Evolutionary conservation across 2,329 filamentous ascomycete species (phyloP).

Genomic region (Leptographium procerum): DNA sequence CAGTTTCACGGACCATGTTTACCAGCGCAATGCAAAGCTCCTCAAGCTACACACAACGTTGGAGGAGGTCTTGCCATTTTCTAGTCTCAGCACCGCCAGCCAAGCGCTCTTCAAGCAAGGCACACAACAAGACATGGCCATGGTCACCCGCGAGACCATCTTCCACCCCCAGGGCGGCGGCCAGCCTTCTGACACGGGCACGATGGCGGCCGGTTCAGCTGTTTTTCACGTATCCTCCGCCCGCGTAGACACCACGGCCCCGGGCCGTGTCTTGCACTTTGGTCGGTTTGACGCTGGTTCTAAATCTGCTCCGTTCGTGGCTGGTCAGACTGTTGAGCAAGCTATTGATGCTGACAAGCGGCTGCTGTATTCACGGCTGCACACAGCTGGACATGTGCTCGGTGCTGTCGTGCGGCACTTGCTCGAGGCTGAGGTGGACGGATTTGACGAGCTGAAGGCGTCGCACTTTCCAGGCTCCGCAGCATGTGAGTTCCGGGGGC

Average conservation of each 20-base stretch:
- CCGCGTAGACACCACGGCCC: conserved; percentile 37
- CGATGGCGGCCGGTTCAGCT: conserved; percentile 28
- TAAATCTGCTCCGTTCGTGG: conserved; percentile 20
- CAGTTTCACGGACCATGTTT: conserved; percentile 29
- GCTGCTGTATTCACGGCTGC: conserved; percentile 52
- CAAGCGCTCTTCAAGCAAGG: conserved; percentile 47
- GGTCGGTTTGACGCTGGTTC: conserved; percentile 36
- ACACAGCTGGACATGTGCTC: conserved; percentile 64
- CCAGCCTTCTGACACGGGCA: conserved; percentile 57
- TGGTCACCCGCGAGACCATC: conserved; percentile 55
- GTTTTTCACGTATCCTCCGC: conserved; percentile 44
- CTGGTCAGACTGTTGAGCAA: conserved; percentile 39
- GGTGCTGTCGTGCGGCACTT: conserved; percentile 54
- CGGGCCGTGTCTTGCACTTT: conserved; percentile 53
- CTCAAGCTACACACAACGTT: conserved; percentile 31
- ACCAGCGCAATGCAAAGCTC: conserved; percentile 32
- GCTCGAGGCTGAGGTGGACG: conserved; percentile 35
- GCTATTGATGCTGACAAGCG: conserved; percentile 49
- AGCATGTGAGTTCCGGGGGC: conserved; percentile 54
- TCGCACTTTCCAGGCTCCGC: conserved; percentile 59
- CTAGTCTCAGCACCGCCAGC: conserved; percentile 37
- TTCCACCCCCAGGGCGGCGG: conserved; percentile 68
- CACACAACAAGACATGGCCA: conserved; percentile 37
- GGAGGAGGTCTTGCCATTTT: conserved; percentile 35
- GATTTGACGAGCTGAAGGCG: conserved; percentile 58